Evolutionary conservation across 192 early-diverging fungal genomes (phyloP), one percentile per base, ranked within the genome.

Genomic region (Umbelopsis sp.): DNA sequence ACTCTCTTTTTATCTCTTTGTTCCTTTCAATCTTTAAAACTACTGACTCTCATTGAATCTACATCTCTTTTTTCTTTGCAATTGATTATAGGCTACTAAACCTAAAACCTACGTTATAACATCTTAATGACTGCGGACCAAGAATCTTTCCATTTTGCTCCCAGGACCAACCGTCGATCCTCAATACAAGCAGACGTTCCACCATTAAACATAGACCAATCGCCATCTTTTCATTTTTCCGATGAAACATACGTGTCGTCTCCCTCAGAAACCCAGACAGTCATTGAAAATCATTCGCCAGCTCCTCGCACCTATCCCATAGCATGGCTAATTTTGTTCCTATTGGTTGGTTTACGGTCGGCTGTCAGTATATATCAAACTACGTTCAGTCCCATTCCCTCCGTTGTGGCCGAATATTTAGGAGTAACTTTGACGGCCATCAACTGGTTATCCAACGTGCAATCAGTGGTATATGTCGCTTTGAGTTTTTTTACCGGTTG

Each of bases 401-500:
- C 45, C 6, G n/a, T 78, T 3, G 68, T 67, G 0, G 66, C 61
- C 5, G 72, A 74, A 25, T 70, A 66, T 30, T 71, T 78, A 50
- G 46, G 50, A 15, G 73, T 78, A 5, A 58, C 64, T 64, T 46
- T 78, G 35, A 69, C 72, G 20, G 72, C 72, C 13, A 55, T 78
- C 33, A 78, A 73, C 67, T 78, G 77, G 77, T 66, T 78, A 10
- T 64, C 73, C n/a, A 78, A 78, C 47, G 65, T 78, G 27, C 72
- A 74, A 69, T 69, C 71, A 22, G 30, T 78, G 4, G 68, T 78
- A n/a, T 78, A 78, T 61, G 76, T 78, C 15, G 50, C 74, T 18
- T 51, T 78, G 64, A 74, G 72, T 44, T 70, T 78, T 12, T 66
- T 71, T 51, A 78, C 77, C 15, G 77, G 72, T 1, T 78, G 77